phyloP scores from a whole-genome alignment of 2,329 filamentous ascomycete genomes.

The Fusarium keratoplasticum region DNA sequence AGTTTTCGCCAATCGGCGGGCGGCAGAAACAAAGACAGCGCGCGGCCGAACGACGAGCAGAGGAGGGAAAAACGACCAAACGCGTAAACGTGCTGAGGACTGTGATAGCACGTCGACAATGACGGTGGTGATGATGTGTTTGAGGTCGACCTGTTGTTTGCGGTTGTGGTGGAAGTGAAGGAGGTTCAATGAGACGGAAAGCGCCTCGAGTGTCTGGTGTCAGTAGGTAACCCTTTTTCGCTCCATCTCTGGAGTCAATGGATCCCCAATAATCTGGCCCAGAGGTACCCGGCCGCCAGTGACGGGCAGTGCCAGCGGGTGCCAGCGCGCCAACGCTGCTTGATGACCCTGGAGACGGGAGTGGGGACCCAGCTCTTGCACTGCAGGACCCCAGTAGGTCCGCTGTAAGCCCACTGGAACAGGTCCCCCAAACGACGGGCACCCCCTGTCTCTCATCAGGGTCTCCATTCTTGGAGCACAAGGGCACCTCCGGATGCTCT shows the following conservation, averaged over 20 bases:
- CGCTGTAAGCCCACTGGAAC: slow-evolving; percentile 6
- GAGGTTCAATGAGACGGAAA: slow-evolving; percentile 44
- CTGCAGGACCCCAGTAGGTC: slow-evolving; percentile 23
- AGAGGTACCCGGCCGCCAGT: slow-evolving; percentile 5
- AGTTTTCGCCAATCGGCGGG: slow-evolving; percentile 40
- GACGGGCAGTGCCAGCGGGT: slow-evolving; percentile 17
- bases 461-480: slow-evolving; percentile 13
- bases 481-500: slow-evolving; percentile 40
- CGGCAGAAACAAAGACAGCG: slow-evolving; percentile 38
- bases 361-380: background rate
- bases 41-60: slow-evolving; percentile 27
- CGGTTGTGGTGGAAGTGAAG: slow-evolving; percentile 33
- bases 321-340: slow-evolving; percentile 22
- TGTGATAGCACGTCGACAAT: slow-evolving; percentile 14
- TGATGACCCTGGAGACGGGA: background rate
- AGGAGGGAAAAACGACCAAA: slow-evolving; percentile 20
- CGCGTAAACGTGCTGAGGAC: background rate
- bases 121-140: slow-evolving; percentile 25
- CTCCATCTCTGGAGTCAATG: slow-evolving; percentile 19
- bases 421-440: background rate
- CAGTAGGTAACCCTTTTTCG: slow-evolving; percentile 40
- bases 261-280: slow-evolving; percentile 10
- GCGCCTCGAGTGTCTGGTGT: slow-evolving; percentile 33
- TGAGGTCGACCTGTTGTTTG: slow-evolving; percentile 16
- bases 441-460: slow-evolving; percentile 22